These are phyloP conservation scores for Cyberlindnera japonica DNA, from an alignment of 805 yeast species.

Conservation along the genomic window DNA sequence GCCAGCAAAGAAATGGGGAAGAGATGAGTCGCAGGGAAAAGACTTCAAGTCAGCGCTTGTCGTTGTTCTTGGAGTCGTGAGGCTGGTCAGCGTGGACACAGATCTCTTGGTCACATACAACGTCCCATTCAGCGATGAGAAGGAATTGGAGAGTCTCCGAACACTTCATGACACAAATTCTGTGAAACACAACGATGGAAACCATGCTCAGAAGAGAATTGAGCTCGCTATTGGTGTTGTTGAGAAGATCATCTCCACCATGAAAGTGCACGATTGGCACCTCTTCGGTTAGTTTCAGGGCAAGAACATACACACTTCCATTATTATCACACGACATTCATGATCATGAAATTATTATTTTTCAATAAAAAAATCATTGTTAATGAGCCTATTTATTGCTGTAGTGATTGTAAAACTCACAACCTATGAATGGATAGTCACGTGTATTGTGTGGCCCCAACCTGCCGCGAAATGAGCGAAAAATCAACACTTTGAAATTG, in stretches of 20 bases:
- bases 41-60: slow-evolving; percentile 37
- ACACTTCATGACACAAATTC: slow-evolving; percentile 1
- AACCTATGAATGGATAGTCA: too few relatives aligned
- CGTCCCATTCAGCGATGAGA: slow-evolving; percentile 42
- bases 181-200: slow-evolving; percentile 5
- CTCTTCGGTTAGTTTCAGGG: slow-evolving; percentile 39
- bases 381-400: too few relatives aligned
- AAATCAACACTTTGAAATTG: slow-evolving; percentile 7
- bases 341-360: background rate
- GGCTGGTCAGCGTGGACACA: slow-evolving; percentile 48
- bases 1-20: slow-evolving; percentile 52
- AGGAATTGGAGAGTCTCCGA: slow-evolving; percentile 28
- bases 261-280: slow-evolving; percentile 44
- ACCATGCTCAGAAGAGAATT: slow-evolving; percentile 30
- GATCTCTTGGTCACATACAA: slow-evolving; percentile 62
- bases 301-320: too few relatives aligned
- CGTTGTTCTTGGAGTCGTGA: slow-evolving; percentile 52
- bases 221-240: slow-evolving; percentile 27
- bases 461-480: slow-evolving; percentile 5
- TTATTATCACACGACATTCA: background rate
- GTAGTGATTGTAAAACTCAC: too few relatives aligned
- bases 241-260: slow-evolving; percentile 23
- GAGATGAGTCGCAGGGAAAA: slow-evolving; percentile 25
- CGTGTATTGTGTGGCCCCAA: slow-evolving; percentile 1
- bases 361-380: too few relatives aligned